A percentile compares a stretch with the other conserved stretches of the same genome.
These are phyloP conservation scores for Bryoerythrophyllum caledonicum DNA, from an alignment of 225 moss, liverwort and hornwort species.

Conservation along the genomic window DNA sequence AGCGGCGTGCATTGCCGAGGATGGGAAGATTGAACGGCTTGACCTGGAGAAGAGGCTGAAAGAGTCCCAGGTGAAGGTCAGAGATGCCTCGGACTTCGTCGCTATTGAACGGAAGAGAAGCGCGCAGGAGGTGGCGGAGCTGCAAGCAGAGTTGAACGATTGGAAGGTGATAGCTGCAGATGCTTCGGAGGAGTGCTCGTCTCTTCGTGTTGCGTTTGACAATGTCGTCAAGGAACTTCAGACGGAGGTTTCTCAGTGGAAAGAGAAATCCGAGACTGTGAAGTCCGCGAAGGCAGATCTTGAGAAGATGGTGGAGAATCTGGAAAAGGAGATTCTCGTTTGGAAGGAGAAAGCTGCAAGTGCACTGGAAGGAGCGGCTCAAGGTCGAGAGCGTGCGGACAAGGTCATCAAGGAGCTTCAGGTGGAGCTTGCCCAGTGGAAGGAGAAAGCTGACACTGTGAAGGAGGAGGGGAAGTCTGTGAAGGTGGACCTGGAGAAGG, in stretches of 20 bases:
- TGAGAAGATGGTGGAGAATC: constrained; percentile 25
- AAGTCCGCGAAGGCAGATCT: constrained; percentile 24
- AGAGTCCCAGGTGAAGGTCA: constrained; percentile 30
- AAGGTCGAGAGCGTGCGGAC: constrained; percentile 32
- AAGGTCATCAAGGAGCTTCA: constrained; percentile 32
- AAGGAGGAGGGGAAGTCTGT: constrained; percentile 12
- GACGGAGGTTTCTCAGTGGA: constrained; percentile 34
- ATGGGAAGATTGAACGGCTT: constrained; percentile 36
- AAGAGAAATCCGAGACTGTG: constrained; percentile 29
- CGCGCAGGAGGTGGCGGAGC: constrained; percentile 26
- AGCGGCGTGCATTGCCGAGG: constrained; percentile 40
- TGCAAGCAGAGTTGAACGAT: constrained; percentile 41
- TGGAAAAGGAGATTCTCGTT: constrained; percentile 23
- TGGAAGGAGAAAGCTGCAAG: constrained; percentile 43
- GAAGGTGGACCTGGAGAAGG: constrained; percentile 30
- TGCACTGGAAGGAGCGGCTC: constrained; percentile 24
- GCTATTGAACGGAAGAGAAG: constrained; percentile 25
- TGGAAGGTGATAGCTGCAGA: constrained; percentile 50
- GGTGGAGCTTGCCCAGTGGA: constrained; percentile 36
- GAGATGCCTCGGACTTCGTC: constrained; percentile 26
- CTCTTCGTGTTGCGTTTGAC: constrained; percentile 47
- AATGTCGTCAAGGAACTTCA: constrained; percentile 38
- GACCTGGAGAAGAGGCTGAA: constrained; percentile 39
- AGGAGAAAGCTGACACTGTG: constrained; percentile 21
- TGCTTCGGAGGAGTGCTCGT: constrained; percentile 46